Conservation (phyloP, 306 rosid genomes). For the Trifolium dubium region DNA sequence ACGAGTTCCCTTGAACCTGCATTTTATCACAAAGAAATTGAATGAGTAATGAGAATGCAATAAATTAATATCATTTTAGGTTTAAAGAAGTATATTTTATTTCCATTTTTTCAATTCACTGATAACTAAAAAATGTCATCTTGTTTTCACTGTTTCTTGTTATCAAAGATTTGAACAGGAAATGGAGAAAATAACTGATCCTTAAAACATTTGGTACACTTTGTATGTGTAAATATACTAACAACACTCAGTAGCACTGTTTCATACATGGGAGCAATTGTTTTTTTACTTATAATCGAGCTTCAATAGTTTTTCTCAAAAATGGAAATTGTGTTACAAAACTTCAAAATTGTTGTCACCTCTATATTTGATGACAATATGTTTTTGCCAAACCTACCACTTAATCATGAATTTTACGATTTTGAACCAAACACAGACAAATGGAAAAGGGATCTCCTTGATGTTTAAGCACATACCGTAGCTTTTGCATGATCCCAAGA, state of each 20-base stretch:
- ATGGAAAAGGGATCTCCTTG: conserved; percentile 28
- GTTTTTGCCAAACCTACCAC: background rate
- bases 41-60: conserved; percentile 6
- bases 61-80: background rate
- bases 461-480: conserved; percentile 59
- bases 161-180: conserved; percentile 7
- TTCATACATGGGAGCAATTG: conserved; percentile 11
- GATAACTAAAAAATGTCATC: background rate
- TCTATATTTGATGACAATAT: conserved; percentile 13
- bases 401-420: background rate
- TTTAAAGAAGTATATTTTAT: background rate
- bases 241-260: background rate
- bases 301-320: background rate
- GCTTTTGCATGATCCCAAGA: conserved; percentile 91
- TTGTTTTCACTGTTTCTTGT: conserved; percentile 12
- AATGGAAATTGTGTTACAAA: conserved; percentile 12
- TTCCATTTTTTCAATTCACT: conserved; percentile 9
- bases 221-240: conserved; percentile 12
- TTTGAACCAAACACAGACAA: conserved; percentile 17
- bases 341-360: conserved; percentile 16
- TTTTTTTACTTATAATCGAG: conserved; percentile 8
- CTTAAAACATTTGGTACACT: conserved; percentile 13
- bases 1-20: conserved; percentile 97
- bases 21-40: conserved; percentile 41
- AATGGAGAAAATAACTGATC: conserved; percentile 24